phyloP scores from a whole-genome alignment of 2,329 filamentous ascomycete genomes.

The Aspergillus brasiliensis region DNA sequence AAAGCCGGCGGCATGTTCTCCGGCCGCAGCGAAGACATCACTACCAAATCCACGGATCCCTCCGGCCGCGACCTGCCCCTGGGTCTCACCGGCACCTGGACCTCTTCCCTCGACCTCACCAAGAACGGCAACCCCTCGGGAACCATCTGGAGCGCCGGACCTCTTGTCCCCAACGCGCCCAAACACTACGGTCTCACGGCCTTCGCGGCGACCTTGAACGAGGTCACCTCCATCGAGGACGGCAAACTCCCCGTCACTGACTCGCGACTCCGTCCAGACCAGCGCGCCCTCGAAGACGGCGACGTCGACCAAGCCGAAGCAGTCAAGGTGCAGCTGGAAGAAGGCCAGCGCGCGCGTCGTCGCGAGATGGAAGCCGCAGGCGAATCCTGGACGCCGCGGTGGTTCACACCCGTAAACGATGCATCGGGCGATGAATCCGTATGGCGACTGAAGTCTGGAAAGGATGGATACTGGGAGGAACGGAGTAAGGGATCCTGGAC shows the following conservation, averaged over 20 bases:
- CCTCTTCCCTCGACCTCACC: conserved; percentile 67
- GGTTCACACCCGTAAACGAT: conserved; percentile 73
- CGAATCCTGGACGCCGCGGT: conserved; percentile 72
- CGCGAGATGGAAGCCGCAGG: conserved; percentile 74
- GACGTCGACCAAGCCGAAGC: conserved; percentile 81
- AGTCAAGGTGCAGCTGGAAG: conserved; percentile 81
- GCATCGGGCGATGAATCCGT: conserved; percentile 47
- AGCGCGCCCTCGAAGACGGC: conserved; percentile 79
- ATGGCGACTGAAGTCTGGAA: conserved; percentile 74
- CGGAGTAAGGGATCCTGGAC: conserved; percentile 69
- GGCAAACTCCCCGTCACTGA: conserved; percentile 78
- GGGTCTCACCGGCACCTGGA: conserved; percentile 83
- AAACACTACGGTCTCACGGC: conserved; percentile 85
- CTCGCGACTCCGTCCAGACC: conserved; percentile 80
- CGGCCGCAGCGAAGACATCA: conserved; percentile 86
- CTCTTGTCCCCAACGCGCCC: conserved; percentile 74
- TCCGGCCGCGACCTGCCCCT: conserved; percentile 67
- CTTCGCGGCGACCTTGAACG: conserved; percentile 85
- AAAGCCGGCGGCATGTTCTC: conserved; percentile 97
- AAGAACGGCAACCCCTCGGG: conserved; percentile 64
- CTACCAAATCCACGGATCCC: conserved; percentile 69
- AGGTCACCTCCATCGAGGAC: conserved; percentile 79
- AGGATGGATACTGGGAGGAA: conserved; percentile 93
- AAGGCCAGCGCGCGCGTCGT: conserved; percentile 75
- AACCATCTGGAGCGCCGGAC: conserved; percentile 75